Percentiles rank a stretch among this genome's conserved stretches.
Evolutionary conservation across 345 rosid genomes (phyloP).

Genomic region (Garcia nutans): DNA sequence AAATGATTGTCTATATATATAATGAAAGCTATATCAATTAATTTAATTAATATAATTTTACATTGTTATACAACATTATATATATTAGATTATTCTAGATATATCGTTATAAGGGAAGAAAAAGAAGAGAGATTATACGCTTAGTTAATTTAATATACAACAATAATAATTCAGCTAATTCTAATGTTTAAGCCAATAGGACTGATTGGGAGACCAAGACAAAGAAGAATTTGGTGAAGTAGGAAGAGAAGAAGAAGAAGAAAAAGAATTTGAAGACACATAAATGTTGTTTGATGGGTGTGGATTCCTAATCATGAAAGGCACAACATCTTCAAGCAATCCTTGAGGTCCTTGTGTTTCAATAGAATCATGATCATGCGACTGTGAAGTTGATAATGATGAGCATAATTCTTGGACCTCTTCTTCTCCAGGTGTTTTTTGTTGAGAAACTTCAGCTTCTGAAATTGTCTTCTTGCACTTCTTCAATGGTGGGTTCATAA

Average conservation of each 20-base stretch:
- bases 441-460: constrained; percentile 14
- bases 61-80: not conserved
- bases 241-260: constrained; percentile 36
- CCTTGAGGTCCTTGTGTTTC: constrained; percentile 40
- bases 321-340: constrained; percentile 77
- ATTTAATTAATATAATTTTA: too few species aligned
- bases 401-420: constrained; percentile 1
- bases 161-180: not conserved
- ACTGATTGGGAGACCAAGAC: constrained; percentile 42
- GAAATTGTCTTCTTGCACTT: constrained; percentile 36
- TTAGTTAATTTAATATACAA: not conserved
- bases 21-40: too few species aligned
- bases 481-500: constrained; percentile 34
- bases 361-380: not conserved
- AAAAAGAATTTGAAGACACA: constrained; percentile 30
- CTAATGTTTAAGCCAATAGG: constrained; percentile 15
- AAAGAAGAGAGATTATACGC: not conserved
- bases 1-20: too few species aligned
- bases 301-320: constrained; percentile 51
- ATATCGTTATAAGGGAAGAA: not conserved
- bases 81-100: too few species aligned
- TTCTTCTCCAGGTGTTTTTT: not conserved
- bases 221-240: constrained; percentile 54
- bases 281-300: constrained; percentile 1
- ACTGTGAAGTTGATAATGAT: not conserved